Base-by-base conservation (phyloP, 2,329 filamentous ascomycete species). In the Fusarium sororula region DNA sequence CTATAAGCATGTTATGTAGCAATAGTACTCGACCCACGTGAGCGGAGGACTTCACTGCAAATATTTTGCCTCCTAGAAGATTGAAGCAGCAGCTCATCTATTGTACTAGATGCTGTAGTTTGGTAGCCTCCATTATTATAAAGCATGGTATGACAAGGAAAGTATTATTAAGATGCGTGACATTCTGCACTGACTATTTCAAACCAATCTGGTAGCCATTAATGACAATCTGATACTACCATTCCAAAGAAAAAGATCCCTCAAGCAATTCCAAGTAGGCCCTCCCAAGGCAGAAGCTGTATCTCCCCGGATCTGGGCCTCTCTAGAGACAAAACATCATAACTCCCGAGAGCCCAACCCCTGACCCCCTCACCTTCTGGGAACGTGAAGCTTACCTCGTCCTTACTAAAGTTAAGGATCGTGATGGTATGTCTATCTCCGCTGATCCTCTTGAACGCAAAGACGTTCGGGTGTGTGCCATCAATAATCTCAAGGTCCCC, bases 321-420 rank as follows among this genome's bases (percentile, higher is more conserved):
- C 20, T 51, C 56, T 13, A 44, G 5, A 5, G 56, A 64, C 22
- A 62, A 11, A 9, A 39, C 18, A 30, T 62, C 44, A 17, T 64
- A 62, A 13, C 56, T 44, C 4, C 56, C 62, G 11, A 64, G 3
- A 7, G 37, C 38, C 62, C 62, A 64, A 2, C 32, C 24, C 7
- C 14, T 22, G 9, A 64, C 62, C 22, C 44, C 44, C 9, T 37
- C 15, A 8, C 38, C 62, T 7, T 22, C 24, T 4, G 39, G 44
- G 22, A 64, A 62, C 3, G 18, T 61, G 22, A 62, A 64, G 1
- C 22, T 35, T 0, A 47, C 32, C 30, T 64, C 44, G 3, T 61
- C 8, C 11, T 32, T 32, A 8, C 55, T 78, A 57, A 82, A 82
- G 74, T 83, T 83, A 38, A 82, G 69, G 2, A 80, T 77, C 2